phyloP scores from a whole-genome alignment of 768 basidiomycete genomes.

The Sistotremastrum niveocremeum region DNA sequence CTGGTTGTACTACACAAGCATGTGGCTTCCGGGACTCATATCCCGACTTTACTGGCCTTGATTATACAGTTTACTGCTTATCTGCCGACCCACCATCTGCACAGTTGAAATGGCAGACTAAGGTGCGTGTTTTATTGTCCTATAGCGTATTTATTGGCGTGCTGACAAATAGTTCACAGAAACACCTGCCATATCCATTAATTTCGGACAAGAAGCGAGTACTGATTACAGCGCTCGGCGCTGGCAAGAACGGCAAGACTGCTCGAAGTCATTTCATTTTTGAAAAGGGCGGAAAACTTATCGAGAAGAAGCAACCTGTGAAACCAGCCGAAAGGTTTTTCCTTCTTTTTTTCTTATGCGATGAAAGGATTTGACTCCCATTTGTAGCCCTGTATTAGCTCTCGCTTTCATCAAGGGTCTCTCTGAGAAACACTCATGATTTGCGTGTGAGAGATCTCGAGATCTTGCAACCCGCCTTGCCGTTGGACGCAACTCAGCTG shows the following conservation, averaged over 20 bases:
- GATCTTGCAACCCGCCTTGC: too few species aligned
- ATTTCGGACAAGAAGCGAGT: constrained; percentile 79
- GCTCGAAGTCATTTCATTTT: constrained; percentile 93
- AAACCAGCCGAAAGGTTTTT: constrained; percentile 74
- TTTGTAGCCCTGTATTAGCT: too few species aligned
- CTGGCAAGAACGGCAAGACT: constrained; percentile 65
- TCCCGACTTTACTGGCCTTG: constrained; percentile 53
- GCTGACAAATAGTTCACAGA: constrained; percentile 29
- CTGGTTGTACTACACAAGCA: constrained; percentile 87
- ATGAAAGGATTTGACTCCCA: too few species aligned
- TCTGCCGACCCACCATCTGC: constrained; percentile 65
- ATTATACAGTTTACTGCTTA: constrained; percentile 73
- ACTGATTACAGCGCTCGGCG: constrained; percentile 73
- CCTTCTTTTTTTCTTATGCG: not conserved
- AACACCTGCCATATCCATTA: constrained; percentile 72
- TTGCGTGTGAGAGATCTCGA: too few species aligned
- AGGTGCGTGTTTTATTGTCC: constrained; percentile 31
- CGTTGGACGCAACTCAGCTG: too few species aligned
- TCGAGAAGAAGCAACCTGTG: constrained; percentile 76
- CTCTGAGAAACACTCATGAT: too few species aligned
- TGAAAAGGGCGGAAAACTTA: constrained; percentile 77
- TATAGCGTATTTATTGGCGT: not conserved
- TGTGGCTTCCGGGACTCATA: constrained; percentile 83
- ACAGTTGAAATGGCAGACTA: constrained; percentile 76
- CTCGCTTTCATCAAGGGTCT: too few species aligned